Percentiles rank a stretch among this genome's conserved stretches.
Conservation (phyloP, 2,329 filamentous ascomycete species). For the Fusarium protoensiforme region DNA sequence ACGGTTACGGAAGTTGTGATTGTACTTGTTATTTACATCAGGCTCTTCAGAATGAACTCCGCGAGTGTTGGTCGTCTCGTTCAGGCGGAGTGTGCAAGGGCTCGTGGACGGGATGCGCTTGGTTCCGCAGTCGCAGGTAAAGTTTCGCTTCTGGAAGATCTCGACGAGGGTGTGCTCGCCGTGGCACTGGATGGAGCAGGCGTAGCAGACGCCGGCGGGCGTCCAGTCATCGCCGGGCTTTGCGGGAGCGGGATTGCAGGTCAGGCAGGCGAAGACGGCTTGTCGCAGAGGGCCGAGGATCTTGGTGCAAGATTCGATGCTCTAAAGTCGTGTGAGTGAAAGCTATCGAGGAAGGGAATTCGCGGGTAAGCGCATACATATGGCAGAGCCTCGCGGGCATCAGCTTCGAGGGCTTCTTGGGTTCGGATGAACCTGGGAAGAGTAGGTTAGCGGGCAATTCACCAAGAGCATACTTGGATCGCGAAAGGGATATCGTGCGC, state of each 20-base stretch:
- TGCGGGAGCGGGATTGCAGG: slow-evolving; percentile 85
- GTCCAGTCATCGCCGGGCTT: slow-evolving; percentile 62
- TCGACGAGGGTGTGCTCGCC: slow-evolving; percentile 95
- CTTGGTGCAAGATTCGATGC: slow-evolving; percentile 93
- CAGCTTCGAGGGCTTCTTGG: slow-evolving; percentile 91
- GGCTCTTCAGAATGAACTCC: slow-evolving; percentile 81
- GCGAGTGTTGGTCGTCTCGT: slow-evolving; percentile 78
- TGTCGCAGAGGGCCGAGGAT: slow-evolving; percentile 90
- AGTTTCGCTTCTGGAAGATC: slow-evolving; percentile 94
- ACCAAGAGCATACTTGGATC: neutral
- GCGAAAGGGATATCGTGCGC: neutral
- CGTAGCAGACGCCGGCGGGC: slow-evolving; percentile 90
- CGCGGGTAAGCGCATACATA: slow-evolving; percentile 70
- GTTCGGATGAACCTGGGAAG: slow-evolving; percentile 81
- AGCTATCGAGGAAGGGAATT: slow-evolving; percentile 1
- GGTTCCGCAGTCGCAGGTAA: slow-evolving; percentile 96
- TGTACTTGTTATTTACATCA: slow-evolving; percentile 83
- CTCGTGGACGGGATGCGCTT: slow-evolving; percentile 77
- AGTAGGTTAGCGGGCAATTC: neutral
- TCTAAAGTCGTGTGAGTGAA: slow-evolving; percentile 61
- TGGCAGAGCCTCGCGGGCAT: slow-evolving; percentile 93
- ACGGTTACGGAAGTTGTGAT: slow-evolving; percentile 92
- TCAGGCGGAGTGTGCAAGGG: slow-evolving; percentile 80
- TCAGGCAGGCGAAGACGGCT: slow-evolving; percentile 90
- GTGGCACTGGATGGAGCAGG: slow-evolving; percentile 96